A percentile compares a stretch with the other conserved stretches of the same genome.
Evolutionary conservation across 2,329 filamentous ascomycete species (phyloP).

Genomic region (Coniochaeta sp.): DNA sequence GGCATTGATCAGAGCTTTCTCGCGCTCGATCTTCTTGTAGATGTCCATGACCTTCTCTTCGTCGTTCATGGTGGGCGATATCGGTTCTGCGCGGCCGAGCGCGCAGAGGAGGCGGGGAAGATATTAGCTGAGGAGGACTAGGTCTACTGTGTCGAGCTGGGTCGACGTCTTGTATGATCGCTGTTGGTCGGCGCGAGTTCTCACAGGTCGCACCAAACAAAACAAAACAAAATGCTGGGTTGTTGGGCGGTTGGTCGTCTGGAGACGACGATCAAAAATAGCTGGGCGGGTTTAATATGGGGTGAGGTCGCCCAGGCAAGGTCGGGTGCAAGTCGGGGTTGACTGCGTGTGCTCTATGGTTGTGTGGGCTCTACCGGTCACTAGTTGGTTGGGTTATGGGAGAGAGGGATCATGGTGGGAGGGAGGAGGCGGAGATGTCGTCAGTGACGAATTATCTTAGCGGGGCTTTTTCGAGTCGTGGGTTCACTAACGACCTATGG

Average conservation of each 20-base stretch:
- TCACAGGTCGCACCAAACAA: not conserved
- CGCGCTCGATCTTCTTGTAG: conserved; percentile 94
- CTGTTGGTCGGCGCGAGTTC: not conserved
- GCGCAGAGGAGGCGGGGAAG: conserved; percentile 6
- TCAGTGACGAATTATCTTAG: conserved; percentile 19
- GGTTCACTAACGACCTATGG: conserved; percentile 10
- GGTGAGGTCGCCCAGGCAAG: not conserved
- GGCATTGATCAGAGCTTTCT: conserved; percentile 89
- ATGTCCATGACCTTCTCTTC: conserved; percentile 68
- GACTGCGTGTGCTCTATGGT: not conserved
- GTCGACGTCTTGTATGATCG: not conserved
- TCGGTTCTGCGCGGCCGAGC: conserved; percentile 6
- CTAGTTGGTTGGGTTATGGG: not conserved
- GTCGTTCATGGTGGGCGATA: conserved; percentile 43
- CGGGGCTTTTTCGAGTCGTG: conserved; percentile 24
- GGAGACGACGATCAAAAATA: not conserved
- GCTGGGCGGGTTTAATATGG: not conserved
- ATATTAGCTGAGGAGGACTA: not conserved
- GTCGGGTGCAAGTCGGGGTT: not conserved
- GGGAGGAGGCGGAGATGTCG: conserved; percentile 14
- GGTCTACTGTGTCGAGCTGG: not conserved
- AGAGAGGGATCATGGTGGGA: not conserved
- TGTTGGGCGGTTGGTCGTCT: not conserved
- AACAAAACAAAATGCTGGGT: not conserved
- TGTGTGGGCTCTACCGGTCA: not conserved